phyloP scores from a whole-genome alignment of 768 basidiomycete genomes.

The Rhizopogon vulgaris region DNA sequence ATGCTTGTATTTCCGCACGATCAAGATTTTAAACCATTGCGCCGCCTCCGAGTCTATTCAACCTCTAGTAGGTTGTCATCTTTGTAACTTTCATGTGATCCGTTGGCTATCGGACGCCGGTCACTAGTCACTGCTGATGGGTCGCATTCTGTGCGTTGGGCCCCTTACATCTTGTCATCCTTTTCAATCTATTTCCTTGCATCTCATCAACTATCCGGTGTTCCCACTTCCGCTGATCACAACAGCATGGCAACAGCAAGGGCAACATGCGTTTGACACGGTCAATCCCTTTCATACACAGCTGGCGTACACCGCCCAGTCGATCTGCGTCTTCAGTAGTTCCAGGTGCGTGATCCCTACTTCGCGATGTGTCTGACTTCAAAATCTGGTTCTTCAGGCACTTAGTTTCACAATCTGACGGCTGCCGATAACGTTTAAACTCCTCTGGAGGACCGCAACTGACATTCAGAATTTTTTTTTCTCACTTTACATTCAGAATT shows the following conservation, averaged over 20 bases:
- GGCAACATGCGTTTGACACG: conserved; percentile 1
- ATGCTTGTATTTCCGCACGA: neutral
- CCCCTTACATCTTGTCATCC: neutral
- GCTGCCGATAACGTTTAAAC: neutral
- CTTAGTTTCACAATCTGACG: neutral
- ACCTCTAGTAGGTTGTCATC: no score
- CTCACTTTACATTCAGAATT: neutral
- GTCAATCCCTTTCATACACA: neutral
- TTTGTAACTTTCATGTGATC: neutral
- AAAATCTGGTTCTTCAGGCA: neutral
- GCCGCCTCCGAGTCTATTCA: neutral
- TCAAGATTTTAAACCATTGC: neutral
- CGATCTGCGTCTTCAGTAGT: neutral
- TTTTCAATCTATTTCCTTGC: neutral
- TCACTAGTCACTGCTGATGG: neutral
- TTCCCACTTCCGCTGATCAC: neutral
- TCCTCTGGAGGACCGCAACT: neutral
- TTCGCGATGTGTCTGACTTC: neutral
- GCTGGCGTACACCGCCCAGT: neutral
- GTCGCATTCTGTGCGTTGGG: no score
- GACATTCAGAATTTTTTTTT: neutral
- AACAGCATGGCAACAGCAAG: conserved; percentile 1
- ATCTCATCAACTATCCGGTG: neutral
- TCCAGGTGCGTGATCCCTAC: neutral
- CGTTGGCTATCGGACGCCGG: neutral